These are phyloP conservation scores for Monosporascus sp. DNA, from an alignment of 2,329 filamentous ascomycete species.

Conservation along the genomic window DNA sequence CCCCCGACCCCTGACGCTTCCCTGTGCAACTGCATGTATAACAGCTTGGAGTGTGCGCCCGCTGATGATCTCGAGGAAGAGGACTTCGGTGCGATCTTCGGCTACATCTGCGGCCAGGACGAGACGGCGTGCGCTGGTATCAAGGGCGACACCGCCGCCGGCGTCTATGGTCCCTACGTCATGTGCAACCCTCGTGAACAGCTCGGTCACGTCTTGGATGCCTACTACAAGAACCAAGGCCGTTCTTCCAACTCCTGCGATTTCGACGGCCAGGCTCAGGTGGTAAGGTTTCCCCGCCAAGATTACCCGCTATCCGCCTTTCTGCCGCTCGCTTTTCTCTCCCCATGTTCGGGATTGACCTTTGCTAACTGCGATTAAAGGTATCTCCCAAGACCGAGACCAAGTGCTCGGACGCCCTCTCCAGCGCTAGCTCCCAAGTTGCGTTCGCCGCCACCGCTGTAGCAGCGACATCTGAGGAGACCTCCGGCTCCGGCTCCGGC, in stretches of 20 bases:
- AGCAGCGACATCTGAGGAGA: slow-evolving; percentile 1
- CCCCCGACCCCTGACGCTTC: slow-evolving; percentile 66
- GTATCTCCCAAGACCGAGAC: slow-evolving; percentile 28
- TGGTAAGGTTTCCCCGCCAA: slow-evolving; percentile 16
- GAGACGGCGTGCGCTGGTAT: slow-evolving; percentile 50
- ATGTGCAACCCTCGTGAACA: slow-evolving; percentile 58
- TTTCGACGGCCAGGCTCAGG: slow-evolving; percentile 51
- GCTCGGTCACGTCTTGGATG: slow-evolving; percentile 54
- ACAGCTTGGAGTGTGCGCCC: slow-evolving; percentile 58
- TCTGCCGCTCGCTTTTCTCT: too few relatives aligned
- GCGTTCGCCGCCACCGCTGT: slow-evolving; percentile 22
- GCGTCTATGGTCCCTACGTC: slow-evolving; percentile 57
- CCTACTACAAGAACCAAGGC: slow-evolving; percentile 49
- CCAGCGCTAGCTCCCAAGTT: slow-evolving; percentile 38
- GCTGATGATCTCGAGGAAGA: slow-evolving; percentile 44
- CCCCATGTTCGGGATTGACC: too few relatives aligned
- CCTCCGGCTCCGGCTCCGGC: slow-evolving; percentile 12
- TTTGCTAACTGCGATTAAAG: slow-evolving; percentile 7
- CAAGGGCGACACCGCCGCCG: slow-evolving; percentile 46
- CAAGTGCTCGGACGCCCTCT: slow-evolving; percentile 44
- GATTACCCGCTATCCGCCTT: background rate
- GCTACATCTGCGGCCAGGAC: slow-evolving; percentile 35
- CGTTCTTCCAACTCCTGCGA: slow-evolving; percentile 45
- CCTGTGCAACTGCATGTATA: slow-evolving; percentile 68
- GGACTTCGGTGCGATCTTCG: slow-evolving; percentile 43